phyloP scores from a whole-genome alignment of 768 basidiomycete species.

The Boletus pseudopeckii region DNA sequence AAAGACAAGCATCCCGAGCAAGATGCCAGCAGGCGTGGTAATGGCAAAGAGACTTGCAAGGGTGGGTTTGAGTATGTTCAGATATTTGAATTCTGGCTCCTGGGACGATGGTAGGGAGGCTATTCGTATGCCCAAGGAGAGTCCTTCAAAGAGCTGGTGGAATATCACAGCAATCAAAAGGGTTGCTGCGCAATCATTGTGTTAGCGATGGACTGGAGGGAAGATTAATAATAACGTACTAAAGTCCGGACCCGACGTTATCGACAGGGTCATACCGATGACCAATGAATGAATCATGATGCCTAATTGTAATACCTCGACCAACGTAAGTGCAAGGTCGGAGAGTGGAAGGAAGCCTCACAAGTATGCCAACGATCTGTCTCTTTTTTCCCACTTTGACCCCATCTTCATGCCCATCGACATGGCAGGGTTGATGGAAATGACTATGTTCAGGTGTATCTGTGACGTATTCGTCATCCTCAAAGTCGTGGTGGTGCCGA shows the following conservation, averaged over 20 bases:
- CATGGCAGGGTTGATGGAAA: not conserved
- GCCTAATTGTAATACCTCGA: conserved; percentile 73
- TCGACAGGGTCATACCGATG: conserved; percentile 73
- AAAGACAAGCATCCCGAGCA: conserved; percentile 52
- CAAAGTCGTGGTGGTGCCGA: conserved; percentile 11
- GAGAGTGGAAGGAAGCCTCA: conserved; percentile 23
- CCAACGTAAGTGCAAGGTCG: not conserved
- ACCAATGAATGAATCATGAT: conserved; percentile 85
- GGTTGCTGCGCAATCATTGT: conserved; percentile 43
- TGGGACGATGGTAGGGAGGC: conserved; percentile 53
- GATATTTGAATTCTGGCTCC: conserved; percentile 17
- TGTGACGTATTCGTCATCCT: not conserved
- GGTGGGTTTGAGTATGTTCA: conserved; percentile 44
- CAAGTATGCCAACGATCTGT: conserved; percentile 73
- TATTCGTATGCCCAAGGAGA: conserved; percentile 80
- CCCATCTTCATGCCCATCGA: conserved; percentile 14
- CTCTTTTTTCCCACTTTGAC: conserved; percentile 48
- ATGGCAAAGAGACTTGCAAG: conserved; percentile 66
- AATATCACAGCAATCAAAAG: conserved; percentile 73
- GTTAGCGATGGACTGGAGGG: not conserved
- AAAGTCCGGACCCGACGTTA: conserved; percentile 68
- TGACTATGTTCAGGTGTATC: not conserved
- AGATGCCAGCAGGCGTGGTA: conserved; percentile 71
- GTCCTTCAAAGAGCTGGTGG: conserved; percentile 82
- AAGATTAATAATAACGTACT: conserved; percentile 41